These are phyloP conservation scores for Anisodus acutangulus DNA, from an alignment of 257 asterid species.

Conservation along the genomic window DNA sequence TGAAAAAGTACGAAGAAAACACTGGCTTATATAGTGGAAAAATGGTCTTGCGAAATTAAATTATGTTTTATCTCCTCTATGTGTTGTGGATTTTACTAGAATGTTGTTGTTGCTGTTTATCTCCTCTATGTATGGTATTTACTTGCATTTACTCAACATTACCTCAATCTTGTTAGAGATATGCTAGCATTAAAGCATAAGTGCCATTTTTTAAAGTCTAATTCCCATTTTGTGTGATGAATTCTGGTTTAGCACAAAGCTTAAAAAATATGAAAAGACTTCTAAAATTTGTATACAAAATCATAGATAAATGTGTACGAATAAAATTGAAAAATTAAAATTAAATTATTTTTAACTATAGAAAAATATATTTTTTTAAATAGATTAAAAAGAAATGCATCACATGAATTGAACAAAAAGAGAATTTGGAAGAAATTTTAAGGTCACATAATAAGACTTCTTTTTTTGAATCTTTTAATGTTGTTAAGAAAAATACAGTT, in stretches of 20 bases:
- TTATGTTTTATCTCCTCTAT: not conserved
- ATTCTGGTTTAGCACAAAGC: no score
- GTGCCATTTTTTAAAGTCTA: not conserved
- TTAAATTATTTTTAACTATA: no score
- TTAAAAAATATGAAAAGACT: no score
- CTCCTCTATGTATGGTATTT: not conserved
- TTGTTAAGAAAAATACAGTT: no score
- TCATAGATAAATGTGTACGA: no score
- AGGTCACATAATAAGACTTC: not conserved
- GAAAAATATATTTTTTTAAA: no score
- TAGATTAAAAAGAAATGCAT: no score
- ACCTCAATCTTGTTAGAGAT: not conserved
- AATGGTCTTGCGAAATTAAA: not conserved
- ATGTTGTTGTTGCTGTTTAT: not conserved
- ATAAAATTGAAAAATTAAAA: no score
- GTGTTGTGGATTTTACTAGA: not conserved
- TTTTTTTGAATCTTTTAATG: not conserved
- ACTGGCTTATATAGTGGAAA: not conserved
- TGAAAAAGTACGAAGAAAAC: not conserved
- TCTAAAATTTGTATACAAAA: no score
- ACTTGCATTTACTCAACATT: not conserved
- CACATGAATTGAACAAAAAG: no score
- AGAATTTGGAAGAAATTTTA: not conserved
- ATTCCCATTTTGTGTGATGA: no score
- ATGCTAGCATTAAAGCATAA: not conserved